Base-by-base conservation (phyloP, 768 basidiomycete genomes). In the Gymnopilus junonius region DNA sequence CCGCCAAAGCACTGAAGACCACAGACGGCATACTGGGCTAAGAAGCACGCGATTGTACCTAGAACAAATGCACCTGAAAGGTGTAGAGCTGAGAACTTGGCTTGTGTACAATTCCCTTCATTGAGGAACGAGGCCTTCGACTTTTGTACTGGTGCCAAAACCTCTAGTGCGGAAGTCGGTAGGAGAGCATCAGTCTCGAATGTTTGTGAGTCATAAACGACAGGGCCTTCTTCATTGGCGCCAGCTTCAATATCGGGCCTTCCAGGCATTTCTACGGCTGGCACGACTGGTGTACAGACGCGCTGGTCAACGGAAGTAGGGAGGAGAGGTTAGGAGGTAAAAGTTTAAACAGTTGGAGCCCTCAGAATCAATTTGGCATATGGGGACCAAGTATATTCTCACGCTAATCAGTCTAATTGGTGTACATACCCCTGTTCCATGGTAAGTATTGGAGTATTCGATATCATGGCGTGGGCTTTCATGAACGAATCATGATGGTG, bases 51-150 rank as follows among this genome's bases (percentile, higher is more conserved):
- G 15, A 82, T 60, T 21, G 83, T 68, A 3, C 90, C 90, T 2
- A 82, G 81, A 6, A 80, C 73, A 69, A 91, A 91, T 0, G 89
- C 85, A 0, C 74, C 71, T 1, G 77, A 54, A 3, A 87, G 65
- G 56, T 87, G 83, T 10, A 76, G 62, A 20, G 68, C 45, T 34
- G 69, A 74, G 66, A 80, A 81, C 57, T 70, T 73, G 32, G 57
- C 69, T 55, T 68, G 69, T 42, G 64, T 58, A 56, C 62, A 72
- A 46, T 65, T 68, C 11, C 67, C 63, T 34, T 64, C 58, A 25
- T 46, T 55, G 23, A 63, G 57, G 1, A 42, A 58, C 2, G 63
- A 20, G 25, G 54, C 35, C 23, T 55, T 69, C 29, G 55, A 34
- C 40, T 64, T 62, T 8, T 60, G 64, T 21, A 68, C 61, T 11